Conservation (phyloP, 257 asterid species). For the Petunia axillaris region DNA sequence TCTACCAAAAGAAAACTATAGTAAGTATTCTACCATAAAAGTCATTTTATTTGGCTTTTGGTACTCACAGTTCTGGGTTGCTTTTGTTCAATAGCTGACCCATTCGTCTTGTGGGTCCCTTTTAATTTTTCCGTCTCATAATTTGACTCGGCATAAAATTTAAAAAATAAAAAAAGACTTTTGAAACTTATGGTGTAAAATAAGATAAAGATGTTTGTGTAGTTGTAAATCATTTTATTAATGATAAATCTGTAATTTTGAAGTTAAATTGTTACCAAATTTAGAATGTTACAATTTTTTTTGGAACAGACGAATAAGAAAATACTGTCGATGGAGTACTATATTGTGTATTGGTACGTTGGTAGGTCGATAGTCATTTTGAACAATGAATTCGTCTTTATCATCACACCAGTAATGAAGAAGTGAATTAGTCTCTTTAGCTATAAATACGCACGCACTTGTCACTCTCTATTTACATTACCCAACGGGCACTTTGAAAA, state of each 20-base stretch:
- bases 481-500: constrained; percentile 34
- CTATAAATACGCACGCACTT: constrained; percentile 19
- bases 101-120: background rate
- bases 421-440: background rate
- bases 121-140: background rate
- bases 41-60: background rate
- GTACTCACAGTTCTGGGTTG: background rate
- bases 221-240: too few species aligned
- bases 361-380: constrained; percentile 32
- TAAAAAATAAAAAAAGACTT: too few species aligned
- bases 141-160: too few species aligned
- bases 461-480: background rate
- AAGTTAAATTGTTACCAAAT: too few species aligned
- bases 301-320: too few species aligned
- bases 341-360: background rate
- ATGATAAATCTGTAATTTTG: too few species aligned
- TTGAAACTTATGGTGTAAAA: too few species aligned
- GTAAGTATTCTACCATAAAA: background rate
- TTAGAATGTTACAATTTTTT: too few species aligned
- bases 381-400: background rate
- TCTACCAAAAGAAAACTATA: too few species aligned
- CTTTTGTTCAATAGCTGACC: constrained; percentile 17
- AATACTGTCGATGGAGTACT: background rate
- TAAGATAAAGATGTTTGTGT: too few species aligned
- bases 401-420: background rate